A percentile compares a stretch with the other conserved stretches of the same genome.
Evolutionary conservation across 345 rosid species (phyloP).

Genomic region (Cardamine occulta): DNA sequence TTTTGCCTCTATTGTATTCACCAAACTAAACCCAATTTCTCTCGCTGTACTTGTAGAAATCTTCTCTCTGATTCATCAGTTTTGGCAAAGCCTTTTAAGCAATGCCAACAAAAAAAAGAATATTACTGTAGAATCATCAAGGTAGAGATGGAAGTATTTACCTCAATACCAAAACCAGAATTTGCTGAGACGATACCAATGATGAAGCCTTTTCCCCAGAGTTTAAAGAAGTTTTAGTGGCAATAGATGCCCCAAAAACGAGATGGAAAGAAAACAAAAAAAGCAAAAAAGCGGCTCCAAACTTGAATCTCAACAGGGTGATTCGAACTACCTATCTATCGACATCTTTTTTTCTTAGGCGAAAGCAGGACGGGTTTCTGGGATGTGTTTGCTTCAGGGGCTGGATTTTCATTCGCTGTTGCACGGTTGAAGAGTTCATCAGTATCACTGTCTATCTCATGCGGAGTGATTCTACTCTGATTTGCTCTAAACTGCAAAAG

Average conservation of each 20-base stretch:
- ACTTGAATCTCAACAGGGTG: constrained; percentile 16
- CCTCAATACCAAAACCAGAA: constrained; percentile 29
- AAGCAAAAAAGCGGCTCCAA: background rate
- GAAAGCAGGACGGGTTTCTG: constrained; percentile 53
- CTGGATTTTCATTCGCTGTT: constrained; percentile 34
- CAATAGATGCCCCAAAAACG: constrained; percentile 10
- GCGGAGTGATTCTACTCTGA: constrained; percentile 64
- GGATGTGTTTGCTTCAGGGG: constrained; percentile 42
- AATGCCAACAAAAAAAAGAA: constrained; percentile 34
- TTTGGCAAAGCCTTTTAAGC: constrained; percentile 22
- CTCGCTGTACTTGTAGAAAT: constrained; percentile 36
- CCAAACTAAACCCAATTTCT: constrained; percentile 21
- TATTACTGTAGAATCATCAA: constrained; percentile 21
- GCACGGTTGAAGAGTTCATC: constrained; percentile 50
- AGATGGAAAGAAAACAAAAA: background rate
- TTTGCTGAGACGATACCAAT: constrained; percentile 5
- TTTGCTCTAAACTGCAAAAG: constrained; percentile 74
- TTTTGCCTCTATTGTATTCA: constrained; percentile 35
- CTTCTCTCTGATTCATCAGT: constrained; percentile 28
- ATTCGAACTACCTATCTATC: constrained; percentile 12
- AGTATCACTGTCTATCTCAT: constrained; percentile 67
- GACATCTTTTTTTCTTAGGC: constrained; percentile 57
- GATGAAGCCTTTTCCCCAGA: constrained; percentile 9
- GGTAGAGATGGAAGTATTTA: constrained; percentile 32
- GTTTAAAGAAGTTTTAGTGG: constrained; percentile 24